A percentile compares a stretch with the other conserved stretches of the same genome.
Conservation (phyloP, 2,329 filamentous ascomycete species). For the Aspergillus sp. region DNA sequence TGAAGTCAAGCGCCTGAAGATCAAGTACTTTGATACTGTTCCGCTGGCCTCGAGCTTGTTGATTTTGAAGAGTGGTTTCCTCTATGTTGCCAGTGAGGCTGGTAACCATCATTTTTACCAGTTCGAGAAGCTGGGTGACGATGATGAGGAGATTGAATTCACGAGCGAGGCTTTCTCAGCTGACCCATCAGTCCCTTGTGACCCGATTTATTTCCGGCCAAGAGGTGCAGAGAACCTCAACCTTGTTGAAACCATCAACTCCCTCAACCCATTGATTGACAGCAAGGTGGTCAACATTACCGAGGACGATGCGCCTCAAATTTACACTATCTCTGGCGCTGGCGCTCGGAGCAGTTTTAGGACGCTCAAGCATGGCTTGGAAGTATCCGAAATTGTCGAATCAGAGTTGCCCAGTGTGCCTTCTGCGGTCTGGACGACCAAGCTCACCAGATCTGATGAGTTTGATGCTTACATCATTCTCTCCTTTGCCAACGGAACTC, state of each 20-base stretch:
- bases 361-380: conserved; percentile 86
- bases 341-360: conserved; percentile 88
- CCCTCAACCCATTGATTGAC: conserved; percentile 87
- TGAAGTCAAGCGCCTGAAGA: conserved; percentile 79
- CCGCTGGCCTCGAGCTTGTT: conserved; percentile 84
- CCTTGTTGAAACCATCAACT: conserved; percentile 79
- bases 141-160: conserved; percentile 87
- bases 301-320: conserved; percentile 91
- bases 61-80: conserved; percentile 92
- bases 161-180: conserved; percentile 78
- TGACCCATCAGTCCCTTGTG: conserved; percentile 70
- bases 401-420: conserved; percentile 88
- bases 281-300: conserved; percentile 90
- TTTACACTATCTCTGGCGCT: conserved; percentile 88
- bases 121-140: conserved; percentile 94
- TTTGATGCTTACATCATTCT: conserved; percentile 96
- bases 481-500: conserved; percentile 83
- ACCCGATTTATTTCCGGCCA: conserved; percentile 82
- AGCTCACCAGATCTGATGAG: conserved; percentile 75
- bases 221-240: conserved; percentile 78
- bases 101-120: conserved; percentile 96
- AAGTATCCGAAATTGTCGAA: conserved; percentile 94
- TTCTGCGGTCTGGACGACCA: conserved; percentile 92
- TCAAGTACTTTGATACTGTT: conserved; percentile 98
- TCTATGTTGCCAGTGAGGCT: conserved; percentile 88